Evolutionary conservation across 768 basidiomycete genomes (phyloP).

Genomic region (Lactarius vividus): DNA sequence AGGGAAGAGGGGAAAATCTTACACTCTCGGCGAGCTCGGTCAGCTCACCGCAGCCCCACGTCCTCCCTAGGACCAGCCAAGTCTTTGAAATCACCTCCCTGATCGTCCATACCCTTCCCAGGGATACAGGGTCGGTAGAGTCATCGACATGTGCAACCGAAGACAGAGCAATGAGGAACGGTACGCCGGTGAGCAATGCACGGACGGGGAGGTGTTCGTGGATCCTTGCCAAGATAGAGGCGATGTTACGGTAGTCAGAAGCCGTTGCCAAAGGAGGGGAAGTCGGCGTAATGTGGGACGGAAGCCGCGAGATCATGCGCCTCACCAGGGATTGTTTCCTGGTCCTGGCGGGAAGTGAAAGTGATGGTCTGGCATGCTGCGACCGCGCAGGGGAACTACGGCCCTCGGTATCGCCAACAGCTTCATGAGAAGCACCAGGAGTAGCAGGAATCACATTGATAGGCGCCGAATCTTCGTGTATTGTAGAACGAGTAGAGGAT

Average conservation of each 20-base stretch:
- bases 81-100: conserved; percentile 60
- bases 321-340: conserved; percentile 57
- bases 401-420: conserved; percentile 33
- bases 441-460: conserved; percentile 26
- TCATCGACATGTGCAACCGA: conserved; percentile 46
- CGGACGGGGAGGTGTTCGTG: conserved; percentile 74
- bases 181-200: conserved; percentile 71
- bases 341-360: conserved; percentile 46
- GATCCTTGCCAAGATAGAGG: conserved; percentile 62
- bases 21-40: conserved; percentile 57
- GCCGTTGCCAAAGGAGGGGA: conserved; percentile 51
- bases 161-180: conserved; percentile 82
- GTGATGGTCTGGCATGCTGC: conserved; percentile 46
- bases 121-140: conserved; percentile 38
- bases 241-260: conserved; percentile 72
- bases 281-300: conserved; percentile 42
- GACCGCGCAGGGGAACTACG: conserved; percentile 36
- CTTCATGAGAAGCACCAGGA: conserved; percentile 34
- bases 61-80: conserved; percentile 66
- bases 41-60: conserved; percentile 65
- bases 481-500: conserved; percentile 38
- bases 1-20: conserved; percentile 20
- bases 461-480: conserved; percentile 22
- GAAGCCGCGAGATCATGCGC: conserved; percentile 49
- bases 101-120: conserved; percentile 51